Conservation (phyloP, 2,329 filamentous ascomycete genomes). For the Lachnum nothofagi region DNA sequence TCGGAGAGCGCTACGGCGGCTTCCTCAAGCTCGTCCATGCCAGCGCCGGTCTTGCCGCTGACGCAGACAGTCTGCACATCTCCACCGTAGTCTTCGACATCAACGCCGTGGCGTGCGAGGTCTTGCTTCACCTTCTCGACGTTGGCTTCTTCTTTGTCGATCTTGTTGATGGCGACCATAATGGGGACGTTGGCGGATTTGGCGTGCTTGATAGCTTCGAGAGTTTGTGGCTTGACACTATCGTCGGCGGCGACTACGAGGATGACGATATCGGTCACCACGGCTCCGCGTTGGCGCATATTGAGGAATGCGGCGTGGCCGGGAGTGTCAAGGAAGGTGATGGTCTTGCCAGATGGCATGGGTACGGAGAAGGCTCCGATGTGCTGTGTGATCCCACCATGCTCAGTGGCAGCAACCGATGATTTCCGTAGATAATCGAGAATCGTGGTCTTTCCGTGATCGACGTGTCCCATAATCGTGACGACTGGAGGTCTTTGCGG, state of each 20-base stretch:
- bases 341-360: slow-evolving; percentile 78
- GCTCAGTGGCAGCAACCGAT: slow-evolving; percentile 83
- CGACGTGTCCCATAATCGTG: slow-evolving; percentile 98
- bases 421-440: slow-evolving; percentile 90
- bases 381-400: slow-evolving; percentile 96
- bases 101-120: slow-evolving; percentile 73
- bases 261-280: slow-evolving; percentile 94
- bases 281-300: slow-evolving; percentile 92
- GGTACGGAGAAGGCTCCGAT: slow-evolving; percentile 94
- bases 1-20: slow-evolving; percentile 81
- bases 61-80: slow-evolving; percentile 89
- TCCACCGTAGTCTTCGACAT: slow-evolving; percentile 91
- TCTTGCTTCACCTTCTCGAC: slow-evolving; percentile 83
- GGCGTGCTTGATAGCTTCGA: slow-evolving; percentile 94
- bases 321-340: slow-evolving; percentile 95
- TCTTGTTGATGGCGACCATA: slow-evolving; percentile 96
- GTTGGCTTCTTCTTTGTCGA: slow-evolving; percentile 80
- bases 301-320: slow-evolving; percentile 92
- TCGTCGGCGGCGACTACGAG: slow-evolving; percentile 95
- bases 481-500: slow-evolving; percentile 84
- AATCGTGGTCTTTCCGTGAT: slow-evolving; percentile 96
- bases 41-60: slow-evolving; percentile 87
- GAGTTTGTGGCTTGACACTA: slow-evolving; percentile 92
- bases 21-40: slow-evolving; percentile 90
- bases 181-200: slow-evolving; percentile 83